Percentiles rank a stretch among this genome's conserved stretches.
These are phyloP conservation scores for Mortierella sp. DNA, from an alignment of 371 early-diverging fungal species.

Conservation along the genomic window DNA sequence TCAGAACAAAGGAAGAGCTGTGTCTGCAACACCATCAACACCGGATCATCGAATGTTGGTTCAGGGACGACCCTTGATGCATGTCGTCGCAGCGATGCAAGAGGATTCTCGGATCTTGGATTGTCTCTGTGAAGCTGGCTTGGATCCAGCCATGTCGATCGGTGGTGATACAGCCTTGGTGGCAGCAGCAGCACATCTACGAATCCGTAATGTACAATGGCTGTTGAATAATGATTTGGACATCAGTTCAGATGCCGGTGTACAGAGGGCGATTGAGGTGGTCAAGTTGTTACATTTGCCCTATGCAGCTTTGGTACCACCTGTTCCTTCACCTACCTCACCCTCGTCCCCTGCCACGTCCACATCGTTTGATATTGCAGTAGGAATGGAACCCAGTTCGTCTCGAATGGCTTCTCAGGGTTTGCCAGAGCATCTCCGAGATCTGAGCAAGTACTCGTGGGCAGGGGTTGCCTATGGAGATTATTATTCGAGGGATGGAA, in stretches of 20 bases:
- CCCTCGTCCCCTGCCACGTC: neutral
- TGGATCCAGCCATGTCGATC: constrained; percentile 41
- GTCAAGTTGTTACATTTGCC: constrained; percentile 24
- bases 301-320: neutral
- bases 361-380: no score
- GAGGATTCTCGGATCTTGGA: constrained; percentile 49
- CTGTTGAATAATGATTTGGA: constrained; percentile 49
- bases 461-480: constrained; percentile 32
- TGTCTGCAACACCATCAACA: no score
- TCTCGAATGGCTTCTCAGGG: no score
- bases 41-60: constrained; percentile 7
- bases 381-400: no score
- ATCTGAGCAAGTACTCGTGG: constrained; percentile 41
- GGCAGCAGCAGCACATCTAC: constrained; percentile 39
- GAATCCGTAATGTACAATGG: constrained; percentile 50
- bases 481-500: neutral
- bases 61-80: constrained; percentile 39
- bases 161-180: constrained; percentile 43
- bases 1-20: no score
- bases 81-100: constrained; percentile 53
- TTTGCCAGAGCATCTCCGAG: constrained; percentile 22
- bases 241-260: constrained; percentile 22
- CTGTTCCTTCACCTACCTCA: neutral
- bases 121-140: constrained; percentile 43
- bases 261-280: constrained; percentile 29